Percentiles rank a stretch among this genome's conserved stretches.
Conservation (phyloP, 1,284 basidiomycete genomes). For the Cryptococcus deneoformans region DNA sequence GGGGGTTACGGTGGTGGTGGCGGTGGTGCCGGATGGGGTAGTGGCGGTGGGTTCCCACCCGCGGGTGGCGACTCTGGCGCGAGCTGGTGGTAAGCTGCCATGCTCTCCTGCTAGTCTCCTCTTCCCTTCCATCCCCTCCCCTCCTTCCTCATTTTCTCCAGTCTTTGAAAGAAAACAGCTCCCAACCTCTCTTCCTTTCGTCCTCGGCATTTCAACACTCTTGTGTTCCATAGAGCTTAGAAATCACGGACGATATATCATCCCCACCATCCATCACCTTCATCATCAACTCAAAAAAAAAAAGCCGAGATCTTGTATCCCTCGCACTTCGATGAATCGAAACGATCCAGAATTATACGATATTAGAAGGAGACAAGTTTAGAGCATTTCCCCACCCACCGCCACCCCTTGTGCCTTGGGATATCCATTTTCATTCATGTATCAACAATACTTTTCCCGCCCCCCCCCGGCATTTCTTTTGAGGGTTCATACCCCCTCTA, state of each 20-base stretch:
- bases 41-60: conserved; percentile 41
- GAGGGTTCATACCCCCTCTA: no score
- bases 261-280: not conserved
- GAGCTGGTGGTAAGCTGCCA: conserved; percentile 44
- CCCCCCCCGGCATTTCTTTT: no score
- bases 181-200: not conserved
- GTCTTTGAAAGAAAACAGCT: not conserved
- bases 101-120: not conserved
- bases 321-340: no score
- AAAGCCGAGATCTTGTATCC: no score
- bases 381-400: no score
- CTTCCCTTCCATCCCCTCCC: not conserved
- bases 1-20: conserved; percentile 25
- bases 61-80: conserved; percentile 47
- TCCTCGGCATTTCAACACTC: conserved; percentile 3
- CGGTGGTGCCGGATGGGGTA: conserved; percentile 39
- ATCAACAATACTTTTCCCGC: no score
- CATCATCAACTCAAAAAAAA: not conserved
- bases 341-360: no score
- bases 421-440: no score
- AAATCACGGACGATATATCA: conserved; percentile 5
- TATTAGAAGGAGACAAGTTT: no score
- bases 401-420: no score
- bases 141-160: not conserved
- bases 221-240: conserved; percentile 1